A percentile compares a stretch with the other conserved stretches of the same genome.
Evolutionary conservation across 306 rosid genomes (phyloP).

Genomic region (Fragaria nilgerrensis): DNA sequence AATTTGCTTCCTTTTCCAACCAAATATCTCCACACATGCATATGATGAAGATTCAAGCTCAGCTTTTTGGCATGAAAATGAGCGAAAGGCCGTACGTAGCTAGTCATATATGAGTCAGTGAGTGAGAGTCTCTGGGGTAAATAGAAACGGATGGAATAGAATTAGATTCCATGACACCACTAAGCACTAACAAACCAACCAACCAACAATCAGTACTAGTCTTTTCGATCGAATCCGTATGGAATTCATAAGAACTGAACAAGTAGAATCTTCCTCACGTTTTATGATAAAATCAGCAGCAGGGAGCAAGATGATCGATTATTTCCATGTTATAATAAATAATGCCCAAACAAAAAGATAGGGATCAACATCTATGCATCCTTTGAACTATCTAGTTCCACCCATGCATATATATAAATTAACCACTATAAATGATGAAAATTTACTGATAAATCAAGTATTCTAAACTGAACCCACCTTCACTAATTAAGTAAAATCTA

Average conservation of each 20-base stretch:
- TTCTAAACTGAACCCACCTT: not conserved
- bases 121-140: not conserved
- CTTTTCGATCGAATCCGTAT: not conserved
- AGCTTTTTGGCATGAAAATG: slow-evolving; percentile 47
- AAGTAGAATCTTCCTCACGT: slow-evolving; percentile 16
- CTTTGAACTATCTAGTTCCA: not conserved
- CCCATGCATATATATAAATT: not conserved
- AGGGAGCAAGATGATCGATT: not conserved
- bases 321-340: not conserved
- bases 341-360: not conserved
- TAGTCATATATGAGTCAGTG: not conserved
- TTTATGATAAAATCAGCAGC: not conserved
- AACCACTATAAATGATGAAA: not conserved
- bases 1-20: slow-evolving; percentile 43
- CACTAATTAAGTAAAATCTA: not conserved
- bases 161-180: slow-evolving; percentile 35
- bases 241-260: not conserved
- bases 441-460: not conserved
- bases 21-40: slow-evolving; percentile 32
- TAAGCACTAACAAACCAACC: slow-evolving; percentile 2
- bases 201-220: not conserved
- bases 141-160: slow-evolving; percentile 5
- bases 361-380: no score
- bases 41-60: slow-evolving; percentile 17
- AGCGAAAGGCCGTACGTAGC: slow-evolving; percentile 33